A percentile compares a stretch with the other conserved stretches of the same genome.
Conservation (phyloP, 306 rosid genomes). For the Dalbergia oliveri region DNA sequence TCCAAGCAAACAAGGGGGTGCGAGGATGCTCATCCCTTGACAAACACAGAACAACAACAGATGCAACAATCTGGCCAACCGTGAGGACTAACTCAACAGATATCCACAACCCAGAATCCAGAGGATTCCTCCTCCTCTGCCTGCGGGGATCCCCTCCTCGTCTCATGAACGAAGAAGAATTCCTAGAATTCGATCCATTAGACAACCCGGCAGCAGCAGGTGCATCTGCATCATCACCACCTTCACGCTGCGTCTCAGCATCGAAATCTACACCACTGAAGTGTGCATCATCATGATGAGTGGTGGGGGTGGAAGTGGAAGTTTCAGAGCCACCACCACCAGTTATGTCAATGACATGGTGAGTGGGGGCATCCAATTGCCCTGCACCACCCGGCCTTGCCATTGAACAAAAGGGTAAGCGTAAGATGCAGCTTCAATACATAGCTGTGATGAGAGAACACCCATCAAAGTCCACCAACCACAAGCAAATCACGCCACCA, state of each 20-base stretch:
- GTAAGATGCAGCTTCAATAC: constrained; percentile 53
- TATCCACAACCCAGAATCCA: constrained; percentile 93
- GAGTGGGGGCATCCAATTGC: constrained; percentile 38
- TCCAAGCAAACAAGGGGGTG: constrained; percentile 88
- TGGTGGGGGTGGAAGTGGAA: constrained; percentile 19
- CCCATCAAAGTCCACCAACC: constrained; percentile 65
- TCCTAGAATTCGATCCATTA: constrained; percentile 72
- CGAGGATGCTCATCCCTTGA: constrained; percentile 83
- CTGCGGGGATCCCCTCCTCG: constrained; percentile 85
- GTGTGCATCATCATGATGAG: constrained; percentile 30
- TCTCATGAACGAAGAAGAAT: constrained; percentile 64
- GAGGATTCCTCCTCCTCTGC: constrained; percentile 85
- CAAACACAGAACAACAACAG: constrained; percentile 78
- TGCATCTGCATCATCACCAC: neutral
- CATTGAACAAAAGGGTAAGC: constrained; percentile 64
- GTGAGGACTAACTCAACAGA: constrained; percentile 85
- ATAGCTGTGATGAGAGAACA: constrained; percentile 58
- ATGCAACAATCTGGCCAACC: constrained; percentile 84
- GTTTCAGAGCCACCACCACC: constrained; percentile 43
- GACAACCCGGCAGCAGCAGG: constrained; percentile 55
- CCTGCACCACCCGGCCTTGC: constrained; percentile 61
- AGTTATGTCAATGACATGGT: constrained; percentile 66
- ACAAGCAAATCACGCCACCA: constrained; percentile 31
- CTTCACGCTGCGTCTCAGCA: too few relatives aligned
- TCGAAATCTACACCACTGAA: constrained; percentile 16